Percentiles rank a stretch among this genome's conserved stretches.
Conservation (phyloP, 1,139 yeast genomes). For the Taphrina wiesneri region DNA sequence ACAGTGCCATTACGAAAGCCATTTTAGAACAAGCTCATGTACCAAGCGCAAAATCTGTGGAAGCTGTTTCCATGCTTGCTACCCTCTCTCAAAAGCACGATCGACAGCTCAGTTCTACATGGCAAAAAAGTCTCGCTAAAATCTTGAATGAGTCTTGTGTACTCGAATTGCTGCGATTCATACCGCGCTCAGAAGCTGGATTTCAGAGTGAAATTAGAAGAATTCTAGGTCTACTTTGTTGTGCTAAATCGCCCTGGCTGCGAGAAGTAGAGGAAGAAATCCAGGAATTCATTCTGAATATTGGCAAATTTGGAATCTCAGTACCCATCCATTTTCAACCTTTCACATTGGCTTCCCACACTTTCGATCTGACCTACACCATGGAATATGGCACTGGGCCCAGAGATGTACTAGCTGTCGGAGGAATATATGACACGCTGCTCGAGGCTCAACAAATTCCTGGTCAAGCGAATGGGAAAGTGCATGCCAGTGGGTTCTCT, state of each 20-base stretch:
- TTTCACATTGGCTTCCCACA: not conserved
- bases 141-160: constrained; percentile 65
- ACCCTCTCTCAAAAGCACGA: constrained; percentile 43
- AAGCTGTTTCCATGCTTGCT: not conserved
- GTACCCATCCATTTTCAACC: not conserved
- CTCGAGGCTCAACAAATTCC: constrained; percentile 73
- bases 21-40: constrained; percentile 40
- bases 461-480: constrained; percentile 44
- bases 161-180: constrained; percentile 60
- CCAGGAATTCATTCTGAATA: not conserved
- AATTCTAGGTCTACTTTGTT: not conserved
- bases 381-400: constrained; percentile 53
- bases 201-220: not conserved
- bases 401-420: constrained; percentile 70
- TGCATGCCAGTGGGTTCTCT: constrained; percentile 54
- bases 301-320: not conserved
- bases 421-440: constrained; percentile 69
- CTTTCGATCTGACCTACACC: constrained; percentile 31
- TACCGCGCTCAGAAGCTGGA: constrained; percentile 54
- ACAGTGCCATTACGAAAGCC: constrained; percentile 55
- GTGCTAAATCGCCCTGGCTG: not conserved
- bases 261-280: not conserved
- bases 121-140: constrained; percentile 3
- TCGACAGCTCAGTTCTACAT: not conserved
- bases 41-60: constrained; percentile 38